A percentile compares a stretch with the other conserved stretches of the same genome.
Conservation (phyloP, 2,329 filamentous ascomycete species). For the Dryadomyces quercus-mongolicae region DNA sequence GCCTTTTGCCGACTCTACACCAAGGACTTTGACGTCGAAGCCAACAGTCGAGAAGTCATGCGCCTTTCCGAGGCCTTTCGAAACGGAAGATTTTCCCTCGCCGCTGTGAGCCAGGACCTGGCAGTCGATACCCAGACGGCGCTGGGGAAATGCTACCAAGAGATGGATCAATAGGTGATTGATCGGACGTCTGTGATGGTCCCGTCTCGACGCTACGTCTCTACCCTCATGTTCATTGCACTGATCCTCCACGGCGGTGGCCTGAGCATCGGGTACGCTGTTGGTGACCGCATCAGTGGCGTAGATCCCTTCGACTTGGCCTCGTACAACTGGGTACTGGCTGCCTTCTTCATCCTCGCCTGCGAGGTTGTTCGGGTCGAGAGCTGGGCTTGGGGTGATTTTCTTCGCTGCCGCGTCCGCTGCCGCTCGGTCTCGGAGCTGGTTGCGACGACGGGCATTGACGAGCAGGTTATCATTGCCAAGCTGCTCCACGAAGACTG, state of each 20-base stretch:
- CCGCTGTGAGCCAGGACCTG: neutral
- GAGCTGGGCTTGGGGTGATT: constrained; percentile 19
- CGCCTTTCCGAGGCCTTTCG: neutral
- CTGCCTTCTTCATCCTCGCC: constrained; percentile 17
- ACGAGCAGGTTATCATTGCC: constrained; percentile 15
- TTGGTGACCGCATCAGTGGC: constrained; percentile 15
- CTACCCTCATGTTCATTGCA: neutral
- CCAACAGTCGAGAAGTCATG: neutral
- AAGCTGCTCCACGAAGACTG: constrained; percentile 15
- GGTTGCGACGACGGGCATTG: constrained; percentile 11
- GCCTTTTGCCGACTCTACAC: constrained; percentile 7
- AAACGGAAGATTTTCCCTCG: neutral
- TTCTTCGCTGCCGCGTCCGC: constrained; percentile 15
- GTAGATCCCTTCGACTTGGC: constrained; percentile 20
- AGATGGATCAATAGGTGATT: neutral
- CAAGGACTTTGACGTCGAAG: constrained; percentile 1
- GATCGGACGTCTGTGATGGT: neutral
- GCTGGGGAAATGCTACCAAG: neutral
- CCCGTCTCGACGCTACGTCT: neutral
- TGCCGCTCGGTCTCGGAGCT: constrained; percentile 17
- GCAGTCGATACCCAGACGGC: neutral
- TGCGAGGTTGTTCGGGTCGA: constrained; percentile 15
- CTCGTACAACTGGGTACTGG: constrained; percentile 15
- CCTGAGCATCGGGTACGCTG: constrained; percentile 15
- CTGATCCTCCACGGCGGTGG: constrained; percentile 14